A percentile compares a stretch with the other conserved stretches of the same genome.
phyloP scores from a whole-genome alignment of 306 rosid species.

The Cicer bijugum region DNA sequence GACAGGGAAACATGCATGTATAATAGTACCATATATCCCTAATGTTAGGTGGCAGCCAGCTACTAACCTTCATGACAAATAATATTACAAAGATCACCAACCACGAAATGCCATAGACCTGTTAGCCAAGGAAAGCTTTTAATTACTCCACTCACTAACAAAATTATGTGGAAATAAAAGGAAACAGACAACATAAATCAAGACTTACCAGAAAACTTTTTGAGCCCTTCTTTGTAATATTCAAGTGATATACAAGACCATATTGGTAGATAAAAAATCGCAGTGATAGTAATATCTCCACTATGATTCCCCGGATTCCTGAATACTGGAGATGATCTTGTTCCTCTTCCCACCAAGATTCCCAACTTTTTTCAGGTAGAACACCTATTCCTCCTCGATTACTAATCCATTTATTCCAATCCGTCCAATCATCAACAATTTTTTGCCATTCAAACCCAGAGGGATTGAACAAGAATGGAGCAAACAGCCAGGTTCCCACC shows the following conservation, averaged over 20 bases:
- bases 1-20: neutral
- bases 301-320: slow-evolving; percentile 50
- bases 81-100: slow-evolving; percentile 84
- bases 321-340: slow-evolving; percentile 60
- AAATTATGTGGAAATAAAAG: slow-evolving; percentile 15
- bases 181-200: neutral
- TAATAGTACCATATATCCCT: slow-evolving; percentile 9
- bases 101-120: slow-evolving; percentile 98
- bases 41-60: slow-evolving; percentile 24
- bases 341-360: slow-evolving; percentile 68
- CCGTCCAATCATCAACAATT: slow-evolving; percentile 63
- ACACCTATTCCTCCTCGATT: slow-evolving; percentile 63
- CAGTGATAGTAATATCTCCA: slow-evolving; percentile 54
- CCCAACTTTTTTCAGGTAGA: slow-evolving; percentile 59
- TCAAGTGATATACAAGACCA: slow-evolving; percentile 59
- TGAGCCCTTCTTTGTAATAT: slow-evolving; percentile 46
- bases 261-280: slow-evolving; percentile 60
- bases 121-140: slow-evolving; percentile 44
- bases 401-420: slow-evolving; percentile 65
- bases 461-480: slow-evolving; percentile 60
- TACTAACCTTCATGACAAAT: slow-evolving; percentile 96
- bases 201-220: slow-evolving; percentile 57
- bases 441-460: slow-evolving; percentile 67
- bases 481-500: slow-evolving; percentile 64
- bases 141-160: slow-evolving; percentile 33